Evolutionary conservation across 179 eudicot genomes (phyloP), one percentile per base, ranked within the genome.

Genomic region (Kewa caespitosa): DNA sequence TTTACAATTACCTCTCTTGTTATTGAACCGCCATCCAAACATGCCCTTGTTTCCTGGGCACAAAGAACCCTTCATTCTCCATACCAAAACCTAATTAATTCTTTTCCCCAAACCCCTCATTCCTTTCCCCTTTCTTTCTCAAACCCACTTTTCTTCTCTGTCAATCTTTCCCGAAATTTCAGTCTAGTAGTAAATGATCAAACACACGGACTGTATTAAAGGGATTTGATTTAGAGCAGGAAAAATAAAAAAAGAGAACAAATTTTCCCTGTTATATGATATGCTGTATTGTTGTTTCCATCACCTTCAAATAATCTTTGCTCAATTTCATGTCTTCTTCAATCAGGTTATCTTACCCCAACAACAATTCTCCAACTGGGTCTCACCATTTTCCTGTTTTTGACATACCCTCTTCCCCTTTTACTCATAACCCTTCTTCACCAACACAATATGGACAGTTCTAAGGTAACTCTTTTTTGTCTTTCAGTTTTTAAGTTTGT

Each of bases 281-380:
- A 79, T 73, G 73, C 77, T 78, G 67, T 78, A 60, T 78, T 38
- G 38, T 66, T 52, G 46, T 41, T 41, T 31, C 38, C 57, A 22
- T 76, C 23, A 3, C 63, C 25, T 63, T 46, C n/a, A n/a, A n/a
- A n/a, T n/a, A n/a, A 25, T 50, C 42, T 37, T 27, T 4, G 13
- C 37, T 74, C 38, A 31, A 68, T 74, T 79, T 79, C 82, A 79
- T 79, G 82, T 79, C 83, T 80, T 70, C 79, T 48, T 46, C 80
- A 74, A 74, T 79, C 55, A 28, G 8, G 43, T 23, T 74, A 69
- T 74, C 38, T 67, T 68, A 31, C 46, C 37, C 36, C 66, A n/a
- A 31, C 66, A n/a, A 31, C n/a, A 32, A 46, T 31, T 62, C 37
- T 48, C 69, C 78, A 25, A 48, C 78, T 75, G 63, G 27, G 28